A percentile compares a stretch with the other conserved stretches of the same genome.
Conservation (phyloP, 805 yeast genomes). For the Wickerhamiella australiensis region DNA sequence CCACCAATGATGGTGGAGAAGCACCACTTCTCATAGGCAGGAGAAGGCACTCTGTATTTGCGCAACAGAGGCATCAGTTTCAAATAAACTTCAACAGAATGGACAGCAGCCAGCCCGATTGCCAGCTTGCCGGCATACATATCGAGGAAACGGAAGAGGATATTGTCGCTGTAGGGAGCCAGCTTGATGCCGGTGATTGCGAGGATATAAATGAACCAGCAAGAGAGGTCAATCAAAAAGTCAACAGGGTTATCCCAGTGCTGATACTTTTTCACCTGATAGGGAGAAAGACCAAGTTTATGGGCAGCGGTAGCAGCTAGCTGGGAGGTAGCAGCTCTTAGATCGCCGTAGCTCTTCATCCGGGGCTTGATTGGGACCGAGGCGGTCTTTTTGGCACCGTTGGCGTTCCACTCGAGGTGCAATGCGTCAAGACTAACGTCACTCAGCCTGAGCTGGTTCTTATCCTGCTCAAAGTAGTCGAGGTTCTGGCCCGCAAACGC, state of each 20-base stretch:
- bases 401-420: constrained; percentile 5
- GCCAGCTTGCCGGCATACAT: not conserved
- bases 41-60: constrained; percentile 5
- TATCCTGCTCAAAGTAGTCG: not conserved
- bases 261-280: constrained; percentile 5
- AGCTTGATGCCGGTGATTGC: not conserved
- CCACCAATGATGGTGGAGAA: constrained; percentile 1
- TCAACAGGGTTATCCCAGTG: constrained; percentile 7
- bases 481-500: constrained; percentile 6
- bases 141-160: not conserved
- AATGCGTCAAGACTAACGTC: not conserved
- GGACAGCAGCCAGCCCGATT: not conserved
- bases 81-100: not conserved
- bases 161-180: not conserved
- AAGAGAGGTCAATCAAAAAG: not conserved
- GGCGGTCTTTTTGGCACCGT: not conserved
- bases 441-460: not conserved
- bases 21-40: constrained; percentile 9
- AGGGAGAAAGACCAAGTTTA: constrained; percentile 2
- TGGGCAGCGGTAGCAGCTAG: constrained; percentile 7
- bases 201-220: not conserved
- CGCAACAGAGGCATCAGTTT: not conserved
- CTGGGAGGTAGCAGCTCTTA: not conserved
- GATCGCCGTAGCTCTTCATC: not conserved
- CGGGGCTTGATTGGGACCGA: constrained; percentile 3